A percentile compares a stretch with the other conserved stretches of the same genome.
These are phyloP conservation scores for Veloboletus limbatus DNA, from an alignment of 1,284 basidiomycete genomes.

Conservation along the genomic window DNA sequence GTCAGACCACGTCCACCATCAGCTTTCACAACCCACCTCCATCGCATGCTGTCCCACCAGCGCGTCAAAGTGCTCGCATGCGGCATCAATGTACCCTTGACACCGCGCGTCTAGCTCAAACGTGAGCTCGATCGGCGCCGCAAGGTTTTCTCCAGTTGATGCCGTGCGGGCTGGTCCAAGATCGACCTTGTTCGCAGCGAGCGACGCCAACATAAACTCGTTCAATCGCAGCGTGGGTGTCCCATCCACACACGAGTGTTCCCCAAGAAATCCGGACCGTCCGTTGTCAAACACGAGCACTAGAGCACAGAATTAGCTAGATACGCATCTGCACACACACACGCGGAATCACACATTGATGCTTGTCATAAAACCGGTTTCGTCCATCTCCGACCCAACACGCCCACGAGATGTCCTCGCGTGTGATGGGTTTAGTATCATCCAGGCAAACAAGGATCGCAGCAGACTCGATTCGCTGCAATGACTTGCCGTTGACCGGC, in stretches of 20 bases:
- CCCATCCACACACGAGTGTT: slow-evolving; percentile 95
- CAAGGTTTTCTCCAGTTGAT: slow-evolving; percentile 46
- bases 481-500: slow-evolving; percentile 59
- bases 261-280: slow-evolving; percentile 87
- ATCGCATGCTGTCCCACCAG: slow-evolving; percentile 83
- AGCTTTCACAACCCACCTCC: slow-evolving; percentile 49
- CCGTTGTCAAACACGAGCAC: slow-evolving; percentile 93
- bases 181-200: slow-evolving; percentile 79
- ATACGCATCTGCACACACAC: background rate
- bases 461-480: slow-evolving; percentile 86
- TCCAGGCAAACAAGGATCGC: slow-evolving; percentile 90
- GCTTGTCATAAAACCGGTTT: slow-evolving; percentile 98
- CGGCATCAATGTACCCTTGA: slow-evolving; percentile 49
- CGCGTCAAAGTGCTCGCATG: slow-evolving; percentile 70
- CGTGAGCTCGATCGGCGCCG: slow-evolving; percentile 62
- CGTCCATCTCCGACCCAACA: slow-evolving; percentile 92
- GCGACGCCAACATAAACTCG: slow-evolving; percentile 85
- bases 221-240: slow-evolving; percentile 94
- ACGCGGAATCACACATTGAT: slow-evolving; percentile 65
- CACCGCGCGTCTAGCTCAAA: slow-evolving; percentile 71
- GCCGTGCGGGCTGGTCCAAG: slow-evolving; percentile 49
- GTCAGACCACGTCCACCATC: slow-evolving; percentile 8
- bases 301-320: slow-evolving; percentile 30
- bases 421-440: slow-evolving; percentile 72
- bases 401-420: slow-evolving; percentile 81